Evolutionary conservation across 1,284 basidiomycete species (phyloP).

Genomic region (Malassezia yamatoensis): DNA sequence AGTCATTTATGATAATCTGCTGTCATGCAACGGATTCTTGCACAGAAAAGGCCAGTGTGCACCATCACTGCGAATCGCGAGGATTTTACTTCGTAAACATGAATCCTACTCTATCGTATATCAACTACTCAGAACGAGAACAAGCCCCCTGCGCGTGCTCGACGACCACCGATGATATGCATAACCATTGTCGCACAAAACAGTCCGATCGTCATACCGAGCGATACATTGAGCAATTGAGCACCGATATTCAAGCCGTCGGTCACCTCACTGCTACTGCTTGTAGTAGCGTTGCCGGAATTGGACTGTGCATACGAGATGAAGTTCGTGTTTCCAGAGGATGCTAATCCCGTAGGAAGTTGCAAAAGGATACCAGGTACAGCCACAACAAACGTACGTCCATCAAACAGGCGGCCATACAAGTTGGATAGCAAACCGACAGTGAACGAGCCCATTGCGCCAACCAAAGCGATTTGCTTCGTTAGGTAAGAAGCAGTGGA

Average conservation of each 20-base stretch:
- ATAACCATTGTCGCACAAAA: slow-evolving; percentile 39
- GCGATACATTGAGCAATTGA: slow-evolving; percentile 37
- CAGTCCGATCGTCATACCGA: slow-evolving; percentile 44
- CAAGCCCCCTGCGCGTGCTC: slow-evolving; percentile 31
- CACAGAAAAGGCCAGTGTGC: too few species aligned
- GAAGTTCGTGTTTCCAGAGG: not conserved
- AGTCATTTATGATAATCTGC: too few species aligned
- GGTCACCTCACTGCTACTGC: slow-evolving; percentile 11
- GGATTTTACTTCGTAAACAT: too few species aligned
- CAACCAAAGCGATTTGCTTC: slow-evolving; percentile 39
- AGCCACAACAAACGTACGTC: slow-evolving; percentile 63
- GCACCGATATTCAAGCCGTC: slow-evolving; percentile 25
- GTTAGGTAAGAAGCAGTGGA: slow-evolving; percentile 18
- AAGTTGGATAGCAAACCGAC: slow-evolving; percentile 74
- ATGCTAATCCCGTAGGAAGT: slow-evolving; percentile 61
- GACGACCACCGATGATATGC: slow-evolving; percentile 33
- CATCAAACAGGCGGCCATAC: slow-evolving; percentile 68
- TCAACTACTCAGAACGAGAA: slow-evolving; percentile 32
- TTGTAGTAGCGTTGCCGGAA: not conserved
- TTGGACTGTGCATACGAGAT: slow-evolving; percentile 15
- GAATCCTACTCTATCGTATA: too few species aligned
- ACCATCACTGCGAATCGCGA: too few species aligned
- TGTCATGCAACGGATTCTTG: too few species aligned
- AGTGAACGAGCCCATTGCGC: slow-evolving; percentile 59
- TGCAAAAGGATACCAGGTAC: slow-evolving; percentile 67